Evolutionary conservation across 1,139 yeast species (phyloP), one percentile per base, ranked within the genome.

Genomic region (Magnusiomyces tetraspermus): DNA sequence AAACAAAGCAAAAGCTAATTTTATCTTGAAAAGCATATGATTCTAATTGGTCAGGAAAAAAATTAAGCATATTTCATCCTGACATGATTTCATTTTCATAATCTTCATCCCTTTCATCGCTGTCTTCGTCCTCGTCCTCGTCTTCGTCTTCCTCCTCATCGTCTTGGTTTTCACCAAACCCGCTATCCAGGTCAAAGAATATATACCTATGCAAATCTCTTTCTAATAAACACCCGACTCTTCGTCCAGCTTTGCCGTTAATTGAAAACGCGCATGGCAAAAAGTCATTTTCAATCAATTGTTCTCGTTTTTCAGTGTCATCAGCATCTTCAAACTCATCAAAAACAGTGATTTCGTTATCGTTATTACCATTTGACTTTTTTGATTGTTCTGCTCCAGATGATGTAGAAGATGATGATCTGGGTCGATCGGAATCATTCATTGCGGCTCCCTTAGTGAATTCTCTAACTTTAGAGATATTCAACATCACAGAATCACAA

Each of bases 191-290:
- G 33, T 59, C 62, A 46, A 63, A 55, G 43, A 62, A 59, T 17
- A 57, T 51, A 52, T 59, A 61, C 43, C 55, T 56, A 45, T 57
- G 61, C 11, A 40, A 41, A 43, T 60, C 61, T 13, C 52, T 38
- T 45, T 53, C 56, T 5, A 63, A 50, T 30, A 62, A 41, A 42
- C 61, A 58, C 6, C 62, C 66, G 4, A 63, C 53, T 17, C 59
- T 47, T 26, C 61, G 53, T 2, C 55, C 56, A 17, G 43, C 49
- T 1, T 26, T 30, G 15, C 63, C 62, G 37, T 60, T 62, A 33
- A 62, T 51, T 1, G 62, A 53, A 26, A 61, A 42, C 2, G 50
- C 49, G 33, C 44, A 41, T 13, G 62, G 59, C 24, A 51, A 43
- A 44, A 56, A 59, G 22, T 53, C 58, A 3, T 42, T 42, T 15